Evolutionary conservation across 148 eudicot genomes (phyloP).

Genomic region (Amaranthus hypochondriacus): DNA sequence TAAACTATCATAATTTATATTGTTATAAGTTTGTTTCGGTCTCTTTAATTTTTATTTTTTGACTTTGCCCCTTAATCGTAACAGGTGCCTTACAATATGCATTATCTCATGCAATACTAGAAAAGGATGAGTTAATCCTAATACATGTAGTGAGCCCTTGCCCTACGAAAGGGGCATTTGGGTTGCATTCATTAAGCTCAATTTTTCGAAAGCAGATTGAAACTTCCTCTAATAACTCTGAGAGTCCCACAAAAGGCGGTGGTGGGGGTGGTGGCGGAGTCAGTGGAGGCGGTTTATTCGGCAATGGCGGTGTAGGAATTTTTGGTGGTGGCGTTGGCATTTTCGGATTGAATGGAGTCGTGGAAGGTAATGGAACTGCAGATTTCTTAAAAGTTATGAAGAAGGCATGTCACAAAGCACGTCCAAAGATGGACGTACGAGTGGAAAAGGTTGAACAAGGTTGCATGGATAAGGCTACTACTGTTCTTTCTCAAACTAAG

Average conservation of each 20-base stretch:
- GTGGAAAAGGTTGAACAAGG: conserved; percentile 43
- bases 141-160: conserved; percentile 34
- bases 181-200: conserved; percentile 13
- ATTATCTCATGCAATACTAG: conserved; percentile 47
- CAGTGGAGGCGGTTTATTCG: background rate
- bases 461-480: conserved; percentile 44
- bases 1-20: too few relatives aligned
- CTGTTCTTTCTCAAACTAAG: conserved; percentile 32
- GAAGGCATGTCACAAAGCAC: conserved; percentile 34
- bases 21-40: too few relatives aligned
- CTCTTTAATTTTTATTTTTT: too few relatives aligned
- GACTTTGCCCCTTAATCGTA: background rate
- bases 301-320: background rate
- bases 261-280: background rate
- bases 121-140: conserved; percentile 43
- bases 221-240: background rate
- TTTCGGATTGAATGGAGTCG: too few relatives aligned
- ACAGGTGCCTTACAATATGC: conserved; percentile 50
- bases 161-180: conserved; percentile 31
- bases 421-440: conserved; percentile 33
- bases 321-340: background rate
- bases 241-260: background rate
- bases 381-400: conserved; percentile 53
- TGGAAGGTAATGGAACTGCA: background rate
- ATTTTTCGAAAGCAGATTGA: conserved; percentile 27